Evolutionary conservation across 257 asterid genomes (phyloP).

Genomic region (Penstemon eatonii): DNA sequence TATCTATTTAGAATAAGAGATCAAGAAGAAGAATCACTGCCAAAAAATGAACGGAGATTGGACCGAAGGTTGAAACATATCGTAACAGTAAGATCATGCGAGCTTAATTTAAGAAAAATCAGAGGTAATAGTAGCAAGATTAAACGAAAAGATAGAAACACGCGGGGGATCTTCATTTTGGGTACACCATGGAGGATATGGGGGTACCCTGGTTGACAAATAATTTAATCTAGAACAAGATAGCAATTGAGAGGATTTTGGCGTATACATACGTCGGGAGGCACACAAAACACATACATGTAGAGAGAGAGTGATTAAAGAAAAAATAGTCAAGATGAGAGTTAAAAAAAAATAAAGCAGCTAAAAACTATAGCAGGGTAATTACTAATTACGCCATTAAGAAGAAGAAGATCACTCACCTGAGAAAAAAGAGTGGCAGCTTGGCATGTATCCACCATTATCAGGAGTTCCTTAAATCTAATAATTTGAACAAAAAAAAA

Average conservation of each 20-base stretch:
- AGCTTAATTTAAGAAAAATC: background rate
- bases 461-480: constrained; percentile 96
- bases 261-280: background rate
- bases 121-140: constrained; percentile 1
- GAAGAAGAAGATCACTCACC: constrained; percentile 42
- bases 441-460: constrained; percentile 99
- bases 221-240: background rate
- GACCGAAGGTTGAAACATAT: background rate
- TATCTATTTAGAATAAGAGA: background rate
- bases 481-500: constrained; percentile 30
- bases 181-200: background rate
- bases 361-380: constrained; percentile 7
- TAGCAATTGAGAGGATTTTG: background rate
- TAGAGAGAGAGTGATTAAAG: constrained; percentile 7
- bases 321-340: constrained; percentile 11
- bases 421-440: constrained; percentile 98
- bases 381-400: constrained; percentile 6
- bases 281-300: background rate
- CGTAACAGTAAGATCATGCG: background rate
- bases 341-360: background rate
- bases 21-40: background rate
- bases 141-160: background rate
- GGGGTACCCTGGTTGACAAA: background rate
- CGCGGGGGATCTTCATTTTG: background rate
- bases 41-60: background rate